These are phyloP conservation scores for Diaporthe sp. DNA, from an alignment of 2,329 filamentous ascomycete genomes.

Conservation along the genomic window DNA sequence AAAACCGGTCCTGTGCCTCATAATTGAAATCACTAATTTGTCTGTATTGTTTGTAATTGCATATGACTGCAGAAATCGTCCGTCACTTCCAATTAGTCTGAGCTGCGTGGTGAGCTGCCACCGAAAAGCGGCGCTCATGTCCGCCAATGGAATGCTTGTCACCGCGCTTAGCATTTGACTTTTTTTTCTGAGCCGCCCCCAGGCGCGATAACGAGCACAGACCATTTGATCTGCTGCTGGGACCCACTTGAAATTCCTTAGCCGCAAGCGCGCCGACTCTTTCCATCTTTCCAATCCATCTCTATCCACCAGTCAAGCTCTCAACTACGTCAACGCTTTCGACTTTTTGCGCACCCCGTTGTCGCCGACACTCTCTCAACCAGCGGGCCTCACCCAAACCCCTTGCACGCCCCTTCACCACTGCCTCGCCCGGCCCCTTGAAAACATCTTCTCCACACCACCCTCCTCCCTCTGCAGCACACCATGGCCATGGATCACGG, in stretches of 20 bases:
- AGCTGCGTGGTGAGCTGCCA: not conserved
- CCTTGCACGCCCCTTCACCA: not conserved
- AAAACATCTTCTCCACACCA: not conserved
- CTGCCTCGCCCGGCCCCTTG: not conserved
- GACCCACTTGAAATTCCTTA: conserved; percentile 32
- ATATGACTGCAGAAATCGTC: no score
- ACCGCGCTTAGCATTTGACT: conserved; percentile 14
- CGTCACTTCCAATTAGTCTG: no score
- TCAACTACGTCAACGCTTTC: not conserved
- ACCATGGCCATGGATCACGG: conserved; percentile 84
- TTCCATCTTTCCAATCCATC: conserved; percentile 17
- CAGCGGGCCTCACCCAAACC: not conserved
- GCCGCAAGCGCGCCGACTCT: conserved; percentile 28
- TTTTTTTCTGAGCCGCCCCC: not conserved
- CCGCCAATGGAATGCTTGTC: not conserved
- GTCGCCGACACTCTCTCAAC: not conserved
- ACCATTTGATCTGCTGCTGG: not conserved
- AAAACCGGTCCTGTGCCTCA: no score
- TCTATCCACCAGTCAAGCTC: conserved; percentile 8
- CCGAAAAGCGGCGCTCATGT: not conserved
- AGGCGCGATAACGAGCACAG: not conserved
- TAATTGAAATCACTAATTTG: accelerated
- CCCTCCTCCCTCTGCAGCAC: not conserved
- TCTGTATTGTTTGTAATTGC: no score
- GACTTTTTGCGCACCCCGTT: not conserved